Base-by-base conservation (phyloP, 2,329 filamentous ascomycete species). In the Chaetomium globosum region DNA sequence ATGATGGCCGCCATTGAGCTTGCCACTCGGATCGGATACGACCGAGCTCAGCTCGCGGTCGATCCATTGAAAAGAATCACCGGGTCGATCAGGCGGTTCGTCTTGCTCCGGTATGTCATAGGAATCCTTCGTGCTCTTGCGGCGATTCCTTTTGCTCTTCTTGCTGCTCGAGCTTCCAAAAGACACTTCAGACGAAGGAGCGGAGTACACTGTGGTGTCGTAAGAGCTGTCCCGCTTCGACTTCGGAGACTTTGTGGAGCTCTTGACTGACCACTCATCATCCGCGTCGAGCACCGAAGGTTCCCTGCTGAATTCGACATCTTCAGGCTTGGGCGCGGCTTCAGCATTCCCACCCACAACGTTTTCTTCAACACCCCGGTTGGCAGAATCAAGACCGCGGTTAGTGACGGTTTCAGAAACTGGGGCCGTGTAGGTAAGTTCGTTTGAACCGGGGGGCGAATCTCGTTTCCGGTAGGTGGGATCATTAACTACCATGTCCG, bases 401-500 rank as follows among this genome's bases (percentile, higher is more conserved):
- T 83, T 81, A 3, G 78, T 75, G 9, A 80, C 78, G 4, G 80
- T 81, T 69, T 85, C 82, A 0, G 79, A 78, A 63, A 79, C 83
- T 6, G 86, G 81, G 19, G 77, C 77, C 61, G 78, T 77, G 69
- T 87, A 87, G 64, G 78, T 68, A 5, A 75, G 71, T 59, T 84
- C 83, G 68, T 85, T 83, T 4, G 86, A 84, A 4, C 84, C 83
- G 4, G 87, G 86, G 8, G 88, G 86, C 1, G 87, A 89, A 61
- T 86, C 83, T 31, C 89, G 86, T 59, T 81, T 82, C 68, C 85
- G 85, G 71, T 87, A 92, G 1, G 76, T 79, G 0, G 86, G 84
- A 70, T 92, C 83, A 54, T 90, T 80, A 43, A 89, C 88, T 54
- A 92, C 86, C 64, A 92, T 86, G 49, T 89, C 83, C 4, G 88